These are phyloP conservation scores for Erodium chrysanthum DNA, from an alignment of 441 rosid species.

Conservation along the genomic window DNA sequence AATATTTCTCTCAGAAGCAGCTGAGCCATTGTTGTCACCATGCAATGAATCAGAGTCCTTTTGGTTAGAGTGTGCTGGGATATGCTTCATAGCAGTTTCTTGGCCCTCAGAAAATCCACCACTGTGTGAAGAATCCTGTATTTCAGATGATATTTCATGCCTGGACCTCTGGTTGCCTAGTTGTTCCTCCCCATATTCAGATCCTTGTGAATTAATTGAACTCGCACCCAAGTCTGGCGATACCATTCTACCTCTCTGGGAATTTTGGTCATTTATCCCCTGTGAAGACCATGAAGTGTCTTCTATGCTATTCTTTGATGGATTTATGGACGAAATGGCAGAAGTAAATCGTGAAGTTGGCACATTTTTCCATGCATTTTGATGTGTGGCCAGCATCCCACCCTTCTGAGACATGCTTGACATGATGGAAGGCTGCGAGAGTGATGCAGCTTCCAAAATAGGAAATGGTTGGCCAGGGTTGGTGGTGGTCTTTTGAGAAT, in stretches of 20 bases:
- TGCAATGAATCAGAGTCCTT: slow-evolving; percentile 19
- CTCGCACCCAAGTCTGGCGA: slow-evolving; percentile 29
- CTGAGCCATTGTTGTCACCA: slow-evolving; percentile 20
- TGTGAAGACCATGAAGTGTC: slow-evolving; percentile 27
- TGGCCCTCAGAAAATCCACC: slow-evolving; percentile 26
- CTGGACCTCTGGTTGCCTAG: slow-evolving; percentile 20
- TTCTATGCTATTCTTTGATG: slow-evolving; percentile 30
- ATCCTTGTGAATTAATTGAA: slow-evolving; percentile 22
- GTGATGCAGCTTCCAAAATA: slow-evolving; percentile 31
- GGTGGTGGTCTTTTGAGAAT: slow-evolving; percentile 22
- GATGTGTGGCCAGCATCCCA: slow-evolving; percentile 29
- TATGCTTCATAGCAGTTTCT: slow-evolving; percentile 18
- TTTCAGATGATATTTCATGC: slow-evolving; percentile 19
- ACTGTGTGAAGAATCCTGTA: slow-evolving; percentile 22
- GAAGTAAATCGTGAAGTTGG: slow-evolving; percentile 32
- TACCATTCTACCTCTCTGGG: slow-evolving; percentile 27
- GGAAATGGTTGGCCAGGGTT: slow-evolving; percentile 35
- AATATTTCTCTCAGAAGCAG: slow-evolving; percentile 34
- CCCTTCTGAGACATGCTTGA: slow-evolving; percentile 34
- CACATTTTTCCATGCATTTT: slow-evolving; percentile 31
- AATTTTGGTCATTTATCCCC: slow-evolving; percentile 30
- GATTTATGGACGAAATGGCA: slow-evolving; percentile 27
- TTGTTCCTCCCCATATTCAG: slow-evolving; percentile 24
- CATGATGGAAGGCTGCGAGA: slow-evolving; percentile 28
- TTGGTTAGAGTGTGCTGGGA: slow-evolving; percentile 23